Base-by-base conservation (phyloP, 257 asterid species). In the Primulina huaijiensis region DNA sequence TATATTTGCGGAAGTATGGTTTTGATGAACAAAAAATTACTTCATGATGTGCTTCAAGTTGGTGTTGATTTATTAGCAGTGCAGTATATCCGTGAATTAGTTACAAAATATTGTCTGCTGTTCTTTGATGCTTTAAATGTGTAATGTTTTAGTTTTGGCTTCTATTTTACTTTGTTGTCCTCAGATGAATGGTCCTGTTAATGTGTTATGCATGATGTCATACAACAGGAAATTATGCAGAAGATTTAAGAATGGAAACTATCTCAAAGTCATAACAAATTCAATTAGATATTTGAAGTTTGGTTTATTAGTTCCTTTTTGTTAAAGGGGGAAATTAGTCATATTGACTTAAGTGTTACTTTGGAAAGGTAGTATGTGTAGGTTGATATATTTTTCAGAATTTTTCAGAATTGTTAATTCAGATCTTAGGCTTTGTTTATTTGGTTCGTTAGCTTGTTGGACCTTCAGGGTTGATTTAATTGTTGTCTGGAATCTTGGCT, bases 401-500 rank as follows among this genome's bases (percentile, higher is more conserved):
- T 57, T 37, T 0, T 43, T 68, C n/a, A n/a, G n/a, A 63, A 59
- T 19, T 31, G 30, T 43, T 72, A 63, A 59, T 19, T 31, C 43
- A 59, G 12, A 17, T 30, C 68, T 11, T 64, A 59, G 35, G 19
- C 11, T 30, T 30, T 69, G 7, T 56, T 65, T 75, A 35, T 59
- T 58, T 65, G 62, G 66, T 69, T 34, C 60, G 72, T 56, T 52
- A 31, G 34, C 10, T 68, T 14, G 16, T 40, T 65, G 37, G 70
- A 27, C 75, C 19, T 64, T 64, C 64, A 5, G 23, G 25, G 8
- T 67, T 56, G 61, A 0, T 33, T 66, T n/a, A 52, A n/a, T 72
- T 69, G 52, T 63, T 37, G 34, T 60, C 25, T 76, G 67, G 50
- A 65, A 40, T 65, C 62, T 65, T 68, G 72, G 68, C 12, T 71